phyloP scores from a whole-genome alignment of 176 grass and related monocot genomes.

The Oryza coarctata region DNA sequence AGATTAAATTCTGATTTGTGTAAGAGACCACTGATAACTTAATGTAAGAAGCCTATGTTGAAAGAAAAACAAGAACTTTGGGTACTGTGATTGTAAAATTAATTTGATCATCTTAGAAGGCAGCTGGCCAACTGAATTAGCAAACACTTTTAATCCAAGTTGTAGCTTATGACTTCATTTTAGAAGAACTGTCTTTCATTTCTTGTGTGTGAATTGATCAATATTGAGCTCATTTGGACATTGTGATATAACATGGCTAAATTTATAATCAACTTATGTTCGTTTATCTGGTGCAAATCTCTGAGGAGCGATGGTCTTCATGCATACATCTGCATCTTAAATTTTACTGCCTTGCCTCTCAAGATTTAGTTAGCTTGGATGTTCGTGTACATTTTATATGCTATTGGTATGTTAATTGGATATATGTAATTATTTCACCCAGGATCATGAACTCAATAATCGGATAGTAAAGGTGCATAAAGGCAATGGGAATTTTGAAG shows the following conservation, averaged over 20 bases:
- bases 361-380: slow-evolving; percentile 4
- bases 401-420: slow-evolving; percentile 32
- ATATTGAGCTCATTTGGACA: background rate
- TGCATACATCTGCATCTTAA: background rate
- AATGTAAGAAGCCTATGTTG: background rate
- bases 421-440: slow-evolving; percentile 35
- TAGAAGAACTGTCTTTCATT: background rate
- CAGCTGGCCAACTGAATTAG: background rate
- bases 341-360: background rate
- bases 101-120: background rate
- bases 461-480: slow-evolving; percentile 75
- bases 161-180: background rate
- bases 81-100: background rate
- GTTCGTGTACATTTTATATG: background rate
- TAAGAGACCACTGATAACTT: background rate
- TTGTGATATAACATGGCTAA: background rate
- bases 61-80: background rate
- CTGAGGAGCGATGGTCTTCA: slow-evolving; percentile 12
- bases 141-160: background rate
- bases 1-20: no score
- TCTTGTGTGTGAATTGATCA: background rate
- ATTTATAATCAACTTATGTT: slow-evolving; percentile 2
- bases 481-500: slow-evolving; percentile 62
- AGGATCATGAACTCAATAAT: slow-evolving; percentile 92
- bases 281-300: background rate